Evolutionary conservation across 352 stramenopile genomes (phyloP), one percentile per base, ranked within the genome.

Genomic region (Pythium rhizo-oryzae): DNA sequence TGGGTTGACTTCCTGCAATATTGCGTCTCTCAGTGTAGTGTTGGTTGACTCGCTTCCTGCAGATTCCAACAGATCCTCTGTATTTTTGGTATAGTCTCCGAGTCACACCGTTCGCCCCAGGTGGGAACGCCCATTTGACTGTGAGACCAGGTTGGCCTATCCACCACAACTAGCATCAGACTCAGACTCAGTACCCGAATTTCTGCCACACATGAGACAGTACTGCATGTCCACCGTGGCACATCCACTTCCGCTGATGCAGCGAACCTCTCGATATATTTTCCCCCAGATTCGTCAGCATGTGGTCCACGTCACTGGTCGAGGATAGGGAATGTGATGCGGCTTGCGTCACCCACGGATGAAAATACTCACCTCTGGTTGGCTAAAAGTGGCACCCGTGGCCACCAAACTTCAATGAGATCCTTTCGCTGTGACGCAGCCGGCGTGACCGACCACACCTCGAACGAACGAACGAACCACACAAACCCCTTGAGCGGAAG

Each of bases 331-430:
- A 35, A 8, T 35, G 46, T 66, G 59, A 66, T 50, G 59, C 59
- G 16, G 59, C 49, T 15, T 21, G 33, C 58, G 59, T 66, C 59
- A 66, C 59, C 16, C 23, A 21, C 4, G 0, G 7, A n/a, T 28
- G 52, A 46, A 39, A 35, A 39, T 52, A 37, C 12, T 21, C 21
- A 0, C 2, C 11, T 43, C 16, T 35, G 19, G 59, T 66, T 66
- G 59, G 59, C 49, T 66, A 28, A 53, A 59, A 66, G 52, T 58
- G 7, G 8, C 2, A 1, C 52, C 33, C n/a, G 59, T 25, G 37
- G 19, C 8, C 37, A 0, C 52, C 28, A 47, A 53, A 66, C 59
- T 66, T 66, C 59, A 66, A 66, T 35, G 59, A 52, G 39, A 53
- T 49, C 49, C 46, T 50, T 51, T 35, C 24, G 43, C 41, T 19